Evolutionary conservation across 2,329 filamentous ascomycete species (phyloP).

Genomic region (Aspergillus latus): DNA sequence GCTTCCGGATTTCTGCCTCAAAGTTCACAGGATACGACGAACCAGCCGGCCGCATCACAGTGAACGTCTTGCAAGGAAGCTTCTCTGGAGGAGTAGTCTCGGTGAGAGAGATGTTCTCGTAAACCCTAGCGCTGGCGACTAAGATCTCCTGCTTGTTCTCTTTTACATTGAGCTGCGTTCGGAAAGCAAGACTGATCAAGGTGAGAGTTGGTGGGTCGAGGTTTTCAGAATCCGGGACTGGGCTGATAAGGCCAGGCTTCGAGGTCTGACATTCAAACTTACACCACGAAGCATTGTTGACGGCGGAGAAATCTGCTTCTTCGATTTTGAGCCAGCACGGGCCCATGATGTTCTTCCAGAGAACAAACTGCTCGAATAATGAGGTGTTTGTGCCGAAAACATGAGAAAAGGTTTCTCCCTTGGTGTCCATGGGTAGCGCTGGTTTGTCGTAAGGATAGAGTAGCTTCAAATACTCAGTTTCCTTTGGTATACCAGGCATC

Average conservation of each 20-base stretch:
- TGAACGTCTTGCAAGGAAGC: constrained; percentile 86
- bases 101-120: constrained; percentile 81
- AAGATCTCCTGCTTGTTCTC: constrained; percentile 97
- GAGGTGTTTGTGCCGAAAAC: constrained; percentile 92
- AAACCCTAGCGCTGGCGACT: constrained; percentile 85
- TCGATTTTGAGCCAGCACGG: constrained; percentile 95
- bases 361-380: constrained; percentile 94
- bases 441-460: constrained; percentile 90
- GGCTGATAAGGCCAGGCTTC: constrained; percentile 73
- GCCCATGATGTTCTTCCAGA: constrained; percentile 99
- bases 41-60: constrained; percentile 78
- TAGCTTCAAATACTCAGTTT: constrained; percentile 91
- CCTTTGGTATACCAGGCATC: constrained; percentile 78
- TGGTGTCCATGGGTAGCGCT: constrained; percentile 65
- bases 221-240: constrained; percentile 74
- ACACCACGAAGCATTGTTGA: constrained; percentile 95
- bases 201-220: constrained; percentile 83
- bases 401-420: constrained; percentile 87
- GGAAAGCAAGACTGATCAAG: constrained; percentile 89
- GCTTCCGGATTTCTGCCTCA: constrained; percentile 71
- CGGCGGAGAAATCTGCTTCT: constrained; percentile 74
- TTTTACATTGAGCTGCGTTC: constrained; percentile 83
- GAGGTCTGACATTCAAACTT: constrained; percentile 85
- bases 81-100: constrained; percentile 88
- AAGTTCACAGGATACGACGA: constrained; percentile 82